Percentiles rank a stretch among this genome's conserved stretches.
These are phyloP conservation scores for Debaryomyces maramus DNA, from an alignment of 805 yeast genomes.

Conservation along the genomic window DNA sequence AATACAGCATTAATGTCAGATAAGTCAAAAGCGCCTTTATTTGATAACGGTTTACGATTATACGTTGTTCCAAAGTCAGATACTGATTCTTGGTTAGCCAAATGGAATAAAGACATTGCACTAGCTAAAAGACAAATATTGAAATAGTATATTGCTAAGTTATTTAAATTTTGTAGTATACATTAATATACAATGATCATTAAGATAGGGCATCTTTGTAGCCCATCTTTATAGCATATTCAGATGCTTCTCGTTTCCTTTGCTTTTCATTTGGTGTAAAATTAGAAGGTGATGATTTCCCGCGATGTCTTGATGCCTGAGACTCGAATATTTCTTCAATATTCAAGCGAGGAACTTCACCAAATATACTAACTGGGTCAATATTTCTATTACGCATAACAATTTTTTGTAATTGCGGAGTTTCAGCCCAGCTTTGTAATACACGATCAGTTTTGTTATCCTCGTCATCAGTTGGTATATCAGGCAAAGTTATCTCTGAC, in stretches of 20 bases:
- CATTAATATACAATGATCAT: conserved; percentile 1
- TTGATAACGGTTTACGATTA: conserved; percentile 70
- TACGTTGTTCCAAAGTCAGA: conserved; percentile 78
- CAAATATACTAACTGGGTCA: conserved; percentile 72
- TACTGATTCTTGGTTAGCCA: conserved; percentile 60
- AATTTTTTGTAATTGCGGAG: conserved; percentile 33
- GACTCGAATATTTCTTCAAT: conserved; percentile 68
- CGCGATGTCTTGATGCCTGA: conserved; percentile 50
- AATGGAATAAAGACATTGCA: conserved; percentile 65
- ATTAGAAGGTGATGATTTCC: conserved; percentile 53
- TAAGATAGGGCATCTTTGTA: conserved; percentile 15
- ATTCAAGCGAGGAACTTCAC: conserved; percentile 67
- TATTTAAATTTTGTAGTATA: neutral
- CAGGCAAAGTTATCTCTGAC: conserved; percentile 32
- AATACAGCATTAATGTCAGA: conserved; percentile 62
- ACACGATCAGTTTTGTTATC: conserved; percentile 19
- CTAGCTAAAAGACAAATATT: conserved; percentile 40
- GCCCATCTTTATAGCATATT: conserved; percentile 50
- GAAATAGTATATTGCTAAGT: neutral
- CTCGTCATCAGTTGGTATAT: conserved; percentile 43
- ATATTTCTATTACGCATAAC: conserved; percentile 32
- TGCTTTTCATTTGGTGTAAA: conserved; percentile 38
- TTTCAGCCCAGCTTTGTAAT: conserved; percentile 40
- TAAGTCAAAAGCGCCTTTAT: conserved; percentile 68
- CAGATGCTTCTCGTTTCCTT: conserved; percentile 46